Conservation (phyloP, 2,329 filamentous ascomycete species). For the Aspergillus melleus region DNA sequence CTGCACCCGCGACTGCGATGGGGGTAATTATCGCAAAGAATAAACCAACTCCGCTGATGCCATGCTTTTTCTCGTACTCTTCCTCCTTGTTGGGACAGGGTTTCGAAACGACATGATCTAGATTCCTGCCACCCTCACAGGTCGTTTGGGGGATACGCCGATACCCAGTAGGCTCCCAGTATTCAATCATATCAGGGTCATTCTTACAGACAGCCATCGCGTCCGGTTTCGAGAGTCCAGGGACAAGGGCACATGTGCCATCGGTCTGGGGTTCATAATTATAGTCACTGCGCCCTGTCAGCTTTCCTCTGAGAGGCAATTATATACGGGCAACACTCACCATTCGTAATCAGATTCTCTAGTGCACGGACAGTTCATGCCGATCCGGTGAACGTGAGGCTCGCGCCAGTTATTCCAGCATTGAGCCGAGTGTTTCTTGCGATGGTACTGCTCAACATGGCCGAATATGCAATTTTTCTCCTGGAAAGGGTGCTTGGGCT, state of each 20-base stretch:
- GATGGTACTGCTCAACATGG: constrained; percentile 82
- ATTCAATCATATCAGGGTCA: constrained; percentile 71
- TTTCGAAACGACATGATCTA: constrained; percentile 66
- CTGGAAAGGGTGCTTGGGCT: constrained; percentile 77
- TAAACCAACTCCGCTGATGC: constrained; percentile 69
- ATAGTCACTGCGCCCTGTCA: constrained; percentile 66
- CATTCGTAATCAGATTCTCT: constrained; percentile 83
- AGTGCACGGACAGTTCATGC: constrained; percentile 77
- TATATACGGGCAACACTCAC: constrained; percentile 51
- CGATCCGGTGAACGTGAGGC: constrained; percentile 68
- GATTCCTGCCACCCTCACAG: constrained; percentile 72
- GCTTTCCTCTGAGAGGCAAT: constrained; percentile 3
- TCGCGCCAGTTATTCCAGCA: constrained; percentile 82
- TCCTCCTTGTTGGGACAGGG: constrained; percentile 78
- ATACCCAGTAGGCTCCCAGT: constrained; percentile 83
- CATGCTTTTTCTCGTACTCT: constrained; percentile 73
- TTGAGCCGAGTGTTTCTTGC: constrained; percentile 75
- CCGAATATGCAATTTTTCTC: constrained; percentile 86
- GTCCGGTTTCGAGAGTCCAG: constrained; percentile 66
- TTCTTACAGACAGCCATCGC: constrained; percentile 58
- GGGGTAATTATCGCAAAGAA: constrained; percentile 85
- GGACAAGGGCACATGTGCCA: constrained; percentile 74
- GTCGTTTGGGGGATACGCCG: constrained; percentile 87
- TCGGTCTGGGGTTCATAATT: constrained; percentile 82
- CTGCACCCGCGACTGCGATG: constrained; percentile 65